Conservation (phyloP, 2,329 filamentous ascomycete genomes). For the Hypoxylon rubiginosum region DNA sequence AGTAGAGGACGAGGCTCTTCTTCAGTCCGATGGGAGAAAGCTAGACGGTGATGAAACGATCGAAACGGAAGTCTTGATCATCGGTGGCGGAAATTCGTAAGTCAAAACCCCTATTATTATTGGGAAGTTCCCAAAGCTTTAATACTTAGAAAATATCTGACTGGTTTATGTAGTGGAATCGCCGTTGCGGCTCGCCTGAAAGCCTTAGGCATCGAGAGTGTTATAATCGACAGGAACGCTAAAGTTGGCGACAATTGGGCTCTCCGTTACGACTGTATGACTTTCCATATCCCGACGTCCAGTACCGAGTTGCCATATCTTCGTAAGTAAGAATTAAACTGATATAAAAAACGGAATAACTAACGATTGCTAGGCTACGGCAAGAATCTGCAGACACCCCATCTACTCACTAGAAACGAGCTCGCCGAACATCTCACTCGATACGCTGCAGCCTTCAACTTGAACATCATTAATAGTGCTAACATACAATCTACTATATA, state of each 20-base stretch:
- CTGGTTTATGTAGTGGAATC: constrained; percentile 43
- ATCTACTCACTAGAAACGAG: constrained; percentile 45
- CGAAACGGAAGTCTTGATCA: constrained; percentile 53
- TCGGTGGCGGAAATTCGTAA: constrained; percentile 54
- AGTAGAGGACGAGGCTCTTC: constrained; percentile 48
- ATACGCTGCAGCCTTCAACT: constrained; percentile 50
- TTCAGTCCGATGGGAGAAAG: constrained; percentile 39
- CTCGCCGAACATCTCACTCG: constrained; percentile 44
- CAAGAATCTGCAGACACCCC: constrained; percentile 29
- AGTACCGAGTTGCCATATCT: constrained; percentile 55
- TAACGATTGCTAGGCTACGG: constrained; percentile 33
- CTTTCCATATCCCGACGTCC: constrained; percentile 57
- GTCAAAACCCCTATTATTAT: constrained; percentile 10
- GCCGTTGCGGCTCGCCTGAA: constrained; percentile 56
- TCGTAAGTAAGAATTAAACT: constrained; percentile 35
- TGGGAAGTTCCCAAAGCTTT: background rate
- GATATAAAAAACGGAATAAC: background rate
- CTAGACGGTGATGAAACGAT: constrained; percentile 36
- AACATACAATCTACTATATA: constrained; percentile 47
- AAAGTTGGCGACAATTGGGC: constrained; percentile 57
- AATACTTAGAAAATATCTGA: background rate
- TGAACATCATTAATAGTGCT: constrained; percentile 52
- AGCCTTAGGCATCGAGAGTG: constrained; percentile 52
- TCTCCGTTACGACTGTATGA: constrained; percentile 55
- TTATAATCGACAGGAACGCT: constrained; percentile 55